Evolutionary conservation across 1,284 basidiomycete genomes (phyloP), one percentile per base, ranked within the genome.

Genomic region (Papiliotrema nemorosa): DNA sequence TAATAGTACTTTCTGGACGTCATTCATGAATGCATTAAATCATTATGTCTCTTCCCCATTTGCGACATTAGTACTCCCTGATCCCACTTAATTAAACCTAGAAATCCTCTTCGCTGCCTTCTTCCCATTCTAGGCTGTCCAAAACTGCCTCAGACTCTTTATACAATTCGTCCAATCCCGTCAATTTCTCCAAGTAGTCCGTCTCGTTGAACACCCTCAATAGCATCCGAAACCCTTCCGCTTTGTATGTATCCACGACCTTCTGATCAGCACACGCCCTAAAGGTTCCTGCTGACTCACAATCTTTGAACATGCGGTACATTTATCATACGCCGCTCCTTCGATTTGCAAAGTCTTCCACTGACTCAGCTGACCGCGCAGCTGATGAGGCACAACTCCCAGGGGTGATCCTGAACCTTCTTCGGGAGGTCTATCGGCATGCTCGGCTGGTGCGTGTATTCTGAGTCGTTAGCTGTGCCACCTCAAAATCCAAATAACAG

Each of bases 351-450:
- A 77, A 36, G 84, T 91, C 43, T 84, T 80, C 79, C 96, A 98
- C 54, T 88, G 85, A 4, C 84, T 82, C 9, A 98, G 78, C 76
- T 85, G 90, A 0, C 93, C 96, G 0, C 96, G 83, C 5, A 98
- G 78, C 69, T 97, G 94, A 70, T 98, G 96, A 1, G 94, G 94
- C 0, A 97, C 87, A 2, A 86, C 76, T 0, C 93, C 93, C 1
- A 97, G 80, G 0, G 74, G 88, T 77, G 69, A 87, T 78, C 68
- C 64, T 49, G 35, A 45, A 47, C 48, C 70, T 57, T 40, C 45
- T 76, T 66, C 39, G 70, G 65, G 41, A 69, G 68, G 35, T 38
- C 21, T 69, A 52, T 6, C 59, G 5, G 53, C 26, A 3, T 40
- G 47, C 42, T 78, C 76, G 39, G 87, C 82, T 0, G 84, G 81